These are phyloP conservation scores for Tilletia horrida DNA, from an alignment of 1,284 basidiomycete genomes.

Conservation along the genomic window DNA sequence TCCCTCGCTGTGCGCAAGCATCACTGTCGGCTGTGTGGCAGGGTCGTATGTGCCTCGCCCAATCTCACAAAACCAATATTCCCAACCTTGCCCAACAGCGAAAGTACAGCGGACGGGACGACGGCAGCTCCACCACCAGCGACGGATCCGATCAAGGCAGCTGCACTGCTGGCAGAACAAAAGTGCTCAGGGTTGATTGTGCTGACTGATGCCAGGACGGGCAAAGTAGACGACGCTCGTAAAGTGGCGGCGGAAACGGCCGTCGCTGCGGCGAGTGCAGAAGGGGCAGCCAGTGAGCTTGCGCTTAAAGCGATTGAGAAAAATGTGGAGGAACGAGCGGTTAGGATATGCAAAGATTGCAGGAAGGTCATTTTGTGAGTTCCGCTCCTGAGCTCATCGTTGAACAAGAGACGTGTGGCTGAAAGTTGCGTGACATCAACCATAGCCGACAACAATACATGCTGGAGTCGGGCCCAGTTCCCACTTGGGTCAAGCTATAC, in stretches of 20 bases:
- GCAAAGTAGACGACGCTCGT: constrained; percentile 32
- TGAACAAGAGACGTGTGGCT: not conserved
- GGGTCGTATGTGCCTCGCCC: constrained; percentile 86
- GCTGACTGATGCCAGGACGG: constrained; percentile 23
- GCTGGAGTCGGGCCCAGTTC: constrained; percentile 65
- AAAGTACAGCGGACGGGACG: not conserved
- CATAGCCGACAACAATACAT: constrained; percentile 70
- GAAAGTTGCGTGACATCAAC: not conserved
- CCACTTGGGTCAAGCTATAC: constrained; percentile 58
- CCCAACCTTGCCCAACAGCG: no score
- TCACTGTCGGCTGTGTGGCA: constrained; percentile 90
- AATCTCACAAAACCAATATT: constrained; percentile 58
- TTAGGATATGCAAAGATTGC: constrained; percentile 75
- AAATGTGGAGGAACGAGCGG: constrained; percentile 18
- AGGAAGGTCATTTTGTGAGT: constrained; percentile 72
- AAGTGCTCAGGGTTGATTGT: constrained; percentile 42
- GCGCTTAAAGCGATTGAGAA: not conserved
- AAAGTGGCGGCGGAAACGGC: constrained; percentile 25
- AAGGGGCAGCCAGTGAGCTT: constrained; percentile 9
- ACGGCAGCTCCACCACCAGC: constrained; percentile 20
- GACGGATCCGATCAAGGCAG: constrained; percentile 38
- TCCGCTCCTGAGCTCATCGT: not conserved
- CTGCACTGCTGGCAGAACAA: constrained; percentile 21
- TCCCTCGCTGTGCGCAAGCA: constrained; percentile 89
- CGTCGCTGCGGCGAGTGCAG: not conserved